Conservation (phyloP, 148 eudicot species). For the Chenopodium suecicum region DNA sequence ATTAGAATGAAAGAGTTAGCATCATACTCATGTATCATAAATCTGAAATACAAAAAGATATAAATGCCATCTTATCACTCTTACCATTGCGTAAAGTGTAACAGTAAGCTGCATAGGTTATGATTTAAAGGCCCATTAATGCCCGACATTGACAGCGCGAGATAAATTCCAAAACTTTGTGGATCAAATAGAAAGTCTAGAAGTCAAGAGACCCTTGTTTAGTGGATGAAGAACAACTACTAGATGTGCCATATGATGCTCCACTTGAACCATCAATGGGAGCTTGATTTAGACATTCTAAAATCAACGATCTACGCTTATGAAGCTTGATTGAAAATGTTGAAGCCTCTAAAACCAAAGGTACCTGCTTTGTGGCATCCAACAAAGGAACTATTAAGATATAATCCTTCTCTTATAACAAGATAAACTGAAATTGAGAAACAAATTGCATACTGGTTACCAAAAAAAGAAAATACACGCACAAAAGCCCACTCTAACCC, state of each 20-base stretch:
- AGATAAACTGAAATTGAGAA: not conserved
- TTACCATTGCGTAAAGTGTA: not conserved
- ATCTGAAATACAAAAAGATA: not conserved
- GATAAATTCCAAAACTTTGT: not conserved
- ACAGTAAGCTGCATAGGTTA: not conserved
- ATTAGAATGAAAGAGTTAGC: not conserved
- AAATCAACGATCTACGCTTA: constrained; percentile 66
- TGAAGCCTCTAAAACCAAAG: constrained; percentile 75
- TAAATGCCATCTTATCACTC: not conserved
- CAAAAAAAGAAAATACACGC: not conserved
- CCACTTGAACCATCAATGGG: constrained; percentile 93
- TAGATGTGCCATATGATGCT: constrained; percentile 69
- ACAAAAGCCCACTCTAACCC: not conserved
- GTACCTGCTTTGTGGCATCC: constrained; percentile 56
- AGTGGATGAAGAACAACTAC: constrained; percentile 72
- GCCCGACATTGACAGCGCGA: not conserved
- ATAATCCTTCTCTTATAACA: not conserved
- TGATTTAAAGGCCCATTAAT: not conserved
- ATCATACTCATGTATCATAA: not conserved
- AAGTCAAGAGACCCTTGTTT: constrained; percentile 66
- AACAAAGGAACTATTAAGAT: not conserved
- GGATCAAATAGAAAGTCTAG: constrained; percentile 16
- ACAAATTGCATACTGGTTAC: not conserved
- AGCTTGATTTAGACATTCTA: constrained; percentile 95
- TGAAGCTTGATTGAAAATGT: constrained; percentile 87